Base-by-base conservation (phyloP, 345 rosid genomes). In the Luvunga scandens region DNA sequence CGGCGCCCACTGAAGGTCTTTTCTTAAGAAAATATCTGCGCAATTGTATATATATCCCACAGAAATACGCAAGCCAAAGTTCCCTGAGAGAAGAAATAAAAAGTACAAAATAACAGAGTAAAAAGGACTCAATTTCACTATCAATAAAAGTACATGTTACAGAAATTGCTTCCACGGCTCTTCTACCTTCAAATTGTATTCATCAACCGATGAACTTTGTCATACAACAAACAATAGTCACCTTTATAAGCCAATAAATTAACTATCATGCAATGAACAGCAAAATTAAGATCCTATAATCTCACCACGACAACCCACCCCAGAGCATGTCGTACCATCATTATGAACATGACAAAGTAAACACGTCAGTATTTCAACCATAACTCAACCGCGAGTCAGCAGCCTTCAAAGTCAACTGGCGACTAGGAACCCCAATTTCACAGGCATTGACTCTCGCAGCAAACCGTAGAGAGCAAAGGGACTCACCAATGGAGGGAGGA, bases 391-490 rank as follows among this genome's bases (percentile, higher is more conserved):
- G 91, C 64, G 89, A 86, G 82, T 91, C 94, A 0, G 78, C 71
- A 14, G 81, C 84, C 36, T 83, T 80, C 69, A 85, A 38, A 2
- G 80, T 76, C 66, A 85, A 81, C 77, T 92, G 97, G 42, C 97
- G 89, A 2, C 97, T 81, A 21, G 98, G 94, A 62, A 92, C 75
- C 19, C 98, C 98, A 36, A 94, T 92, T 76, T 94, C 98, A 13
- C 98, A 94, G 0, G 97, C 89, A 48, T 94, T 94, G 8, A 94
- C 98, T 81, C 97, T 88, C 4, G 97, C 94, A 19, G 97, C 97
- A 71, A 94, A 92, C 13, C 96, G 84, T 50, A 94, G 91, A 18
- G 98, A 94, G 82, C 97, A 94, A 1, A 94, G 85, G 0, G 98
- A 94, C 71, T 94, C 98, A 0, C 96, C 94, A 0, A 85, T 77